These are phyloP conservation scores for Termitomyces sp. DNA, from an alignment of 768 basidiomycete genomes.

Conservation along the genomic window DNA sequence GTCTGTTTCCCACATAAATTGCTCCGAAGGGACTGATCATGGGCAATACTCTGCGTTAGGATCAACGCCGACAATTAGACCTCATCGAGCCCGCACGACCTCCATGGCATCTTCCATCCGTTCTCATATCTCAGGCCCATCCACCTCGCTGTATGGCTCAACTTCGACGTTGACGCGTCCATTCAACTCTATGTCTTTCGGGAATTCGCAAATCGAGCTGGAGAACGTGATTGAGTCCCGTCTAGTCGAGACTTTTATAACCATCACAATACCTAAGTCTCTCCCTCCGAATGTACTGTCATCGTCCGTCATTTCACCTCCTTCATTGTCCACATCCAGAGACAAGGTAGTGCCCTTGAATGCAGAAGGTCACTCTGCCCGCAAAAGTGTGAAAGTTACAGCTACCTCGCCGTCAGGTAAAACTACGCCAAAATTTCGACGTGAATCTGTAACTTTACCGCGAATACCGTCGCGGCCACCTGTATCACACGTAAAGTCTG, in stretches of 20 bases:
- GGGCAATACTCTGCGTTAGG: constrained; percentile 16
- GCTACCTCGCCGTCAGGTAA: constrained; percentile 18
- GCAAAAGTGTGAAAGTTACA: constrained; percentile 15
- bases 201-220: constrained; percentile 61
- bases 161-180: constrained; percentile 16
- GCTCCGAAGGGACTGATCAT: constrained; percentile 16
- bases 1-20: constrained; percentile 41
- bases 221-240: constrained; percentile 70
- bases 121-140: constrained; percentile 19
- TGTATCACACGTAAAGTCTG: constrained; percentile 20
- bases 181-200: constrained; percentile 35
- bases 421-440: constrained; percentile 13
- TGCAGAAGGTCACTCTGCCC: constrained; percentile 8
- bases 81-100: constrained; percentile 40
- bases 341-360: constrained; percentile 9
- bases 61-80: constrained; percentile 28
- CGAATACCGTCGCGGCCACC: constrained; percentile 8
- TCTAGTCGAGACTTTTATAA: constrained; percentile 73
- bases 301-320: constrained; percentile 2
- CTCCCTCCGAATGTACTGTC: neutral
- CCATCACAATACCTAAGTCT: constrained; percentile 37
- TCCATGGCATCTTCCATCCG: constrained; percentile 50
- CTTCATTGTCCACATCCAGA: neutral
- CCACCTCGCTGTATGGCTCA: constrained; percentile 12
- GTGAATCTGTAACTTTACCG: constrained; percentile 14